Base-by-base conservation (phyloP, 352 stramenopile genomes). In the Salisapilia sapeloensis region DNA sequence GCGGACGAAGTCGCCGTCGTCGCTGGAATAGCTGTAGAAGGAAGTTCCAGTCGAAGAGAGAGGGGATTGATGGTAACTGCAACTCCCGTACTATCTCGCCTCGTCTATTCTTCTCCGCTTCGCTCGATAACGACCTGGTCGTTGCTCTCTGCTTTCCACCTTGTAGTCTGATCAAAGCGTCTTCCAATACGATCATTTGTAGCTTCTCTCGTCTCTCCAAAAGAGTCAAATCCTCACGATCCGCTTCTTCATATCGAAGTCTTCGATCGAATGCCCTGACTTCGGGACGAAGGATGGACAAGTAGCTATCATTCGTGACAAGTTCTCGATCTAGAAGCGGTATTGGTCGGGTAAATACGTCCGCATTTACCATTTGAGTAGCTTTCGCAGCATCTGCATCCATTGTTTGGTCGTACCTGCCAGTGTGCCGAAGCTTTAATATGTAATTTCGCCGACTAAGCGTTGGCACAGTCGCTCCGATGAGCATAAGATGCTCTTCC, bases 11-110 rank as follows among this genome's bases (percentile, higher is more conserved):
- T 1, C 57, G 51, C 13, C 53, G 58, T 19, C 55, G 57, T 14
- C 50, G 56, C 11, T 56, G 60, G 38, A 90, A 78, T 13, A 92
- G 45, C 0, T 16, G 29, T 9, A 33, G 38, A n/a, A 92, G 35
- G 4, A 45, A 53, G 2, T 62, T 72, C 6, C 87, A 33, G 15
- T 87, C 69, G 2, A 93, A 35, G 3, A 54, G 52, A 0, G 67
- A 52, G 17, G 66, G 64, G 22, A 94, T 70, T 24, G 83, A 35
- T n/a, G 81, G 79, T 21, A 93, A 39, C 14, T 66, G 53, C 29
- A 81, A 64, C 30, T 95, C 81, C 26, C 87, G 80, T 12, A 94
- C 69, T 33, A 93, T 86, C n/a, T n/a, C n/a, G n/a, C n/a, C n/a
- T n/a, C n/a, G n/a, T n/a, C n/a, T n/a, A n/a, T n/a, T n/a, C n/a